phyloP scores from a whole-genome alignment of 1,284 basidiomycete species.

The Malassezia psittaci region DNA sequence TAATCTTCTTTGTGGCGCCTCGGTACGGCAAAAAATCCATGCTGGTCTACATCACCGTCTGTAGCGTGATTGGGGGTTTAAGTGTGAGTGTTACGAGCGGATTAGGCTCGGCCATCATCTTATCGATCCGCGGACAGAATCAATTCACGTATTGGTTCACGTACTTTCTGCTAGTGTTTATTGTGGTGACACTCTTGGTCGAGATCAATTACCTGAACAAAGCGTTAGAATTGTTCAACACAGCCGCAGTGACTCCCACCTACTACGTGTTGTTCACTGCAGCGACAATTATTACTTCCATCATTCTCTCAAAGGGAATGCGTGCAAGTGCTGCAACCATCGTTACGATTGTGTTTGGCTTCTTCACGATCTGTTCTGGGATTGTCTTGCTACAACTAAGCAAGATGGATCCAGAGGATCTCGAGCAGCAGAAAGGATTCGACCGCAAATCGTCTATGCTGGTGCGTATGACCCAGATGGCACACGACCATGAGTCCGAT shows the following conservation, averaged over 20 bases:
- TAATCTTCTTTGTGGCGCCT: slow-evolving; percentile 64
- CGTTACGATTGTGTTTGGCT: slow-evolving; percentile 77
- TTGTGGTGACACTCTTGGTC: slow-evolving; percentile 68
- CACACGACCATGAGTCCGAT: slow-evolving; percentile 20
- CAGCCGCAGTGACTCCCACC: slow-evolving; percentile 65
- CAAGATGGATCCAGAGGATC: slow-evolving; percentile 54
- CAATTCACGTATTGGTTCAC: slow-evolving; percentile 59
- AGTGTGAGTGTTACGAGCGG: slow-evolving; percentile 92
- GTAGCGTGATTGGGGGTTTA: slow-evolving; percentile 91
- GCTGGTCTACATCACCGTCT: slow-evolving; percentile 69
- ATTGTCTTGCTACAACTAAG: slow-evolving; percentile 93
- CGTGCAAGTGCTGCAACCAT: slow-evolving; percentile 55
- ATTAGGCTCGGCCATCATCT: slow-evolving; percentile 79
- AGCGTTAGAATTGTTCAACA: slow-evolving; percentile 90
- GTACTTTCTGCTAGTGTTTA: slow-evolving; percentile 62
- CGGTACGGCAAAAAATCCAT: slow-evolving; percentile 84
- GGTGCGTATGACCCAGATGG: slow-evolving; percentile 34
- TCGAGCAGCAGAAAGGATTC: slow-evolving; percentile 34
- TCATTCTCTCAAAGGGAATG: slow-evolving; percentile 80
- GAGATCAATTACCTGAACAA: slow-evolving; percentile 95
- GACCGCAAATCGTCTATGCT: slow-evolving; percentile 40
- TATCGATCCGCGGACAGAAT: slow-evolving; percentile 71
- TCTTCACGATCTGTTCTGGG: slow-evolving; percentile 70
- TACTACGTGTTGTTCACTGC: slow-evolving; percentile 79
- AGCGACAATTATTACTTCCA: slow-evolving; percentile 55